These are phyloP conservation scores for Gymnopilus junonius DNA, from an alignment of 768 basidiomycete genomes.

Conservation along the genomic window DNA sequence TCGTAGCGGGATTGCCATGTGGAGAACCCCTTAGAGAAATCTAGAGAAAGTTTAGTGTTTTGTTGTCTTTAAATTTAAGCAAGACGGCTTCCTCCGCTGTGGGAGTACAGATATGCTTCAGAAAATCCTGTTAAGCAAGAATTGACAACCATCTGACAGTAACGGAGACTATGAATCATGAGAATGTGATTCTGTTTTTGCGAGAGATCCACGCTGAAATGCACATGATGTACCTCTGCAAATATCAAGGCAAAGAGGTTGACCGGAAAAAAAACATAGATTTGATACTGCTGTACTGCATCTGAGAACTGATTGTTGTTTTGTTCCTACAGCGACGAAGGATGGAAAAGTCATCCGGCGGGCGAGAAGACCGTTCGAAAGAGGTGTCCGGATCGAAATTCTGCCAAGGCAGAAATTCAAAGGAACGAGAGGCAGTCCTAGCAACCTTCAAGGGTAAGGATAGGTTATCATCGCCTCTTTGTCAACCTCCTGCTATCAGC, in stretches of 20 bases:
- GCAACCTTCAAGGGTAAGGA: neutral
- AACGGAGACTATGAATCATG: neutral
- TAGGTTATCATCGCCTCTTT: conserved; percentile 28
- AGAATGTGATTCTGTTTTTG: neutral
- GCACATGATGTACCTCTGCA: neutral
- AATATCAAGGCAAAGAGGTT: neutral
- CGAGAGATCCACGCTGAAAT: neutral
- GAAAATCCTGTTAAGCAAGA: neutral
- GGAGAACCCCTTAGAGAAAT: conserved; percentile 57
- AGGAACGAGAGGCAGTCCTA: neutral
- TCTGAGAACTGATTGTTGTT: neutral
- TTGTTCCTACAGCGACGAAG: neutral
- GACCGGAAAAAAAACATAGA: neutral
- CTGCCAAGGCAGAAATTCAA: neutral
- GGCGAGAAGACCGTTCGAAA: neutral
- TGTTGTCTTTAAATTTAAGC: neutral
- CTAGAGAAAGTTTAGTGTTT: conserved; percentile 22
- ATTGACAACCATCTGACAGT: neutral
- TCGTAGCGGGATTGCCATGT: conserved; percentile 67
- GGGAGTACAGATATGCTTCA: neutral
- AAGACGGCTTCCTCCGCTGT: neutral
- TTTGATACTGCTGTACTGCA: neutral
- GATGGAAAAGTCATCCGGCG: neutral
- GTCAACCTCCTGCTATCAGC: conserved; percentile 32
- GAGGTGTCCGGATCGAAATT: neutral